Percentiles rank a stretch among this genome's conserved stretches.
phyloP scores from a whole-genome alignment of 768 basidiomycete genomes.

The Candolleomyces aberdarensis region DNA sequence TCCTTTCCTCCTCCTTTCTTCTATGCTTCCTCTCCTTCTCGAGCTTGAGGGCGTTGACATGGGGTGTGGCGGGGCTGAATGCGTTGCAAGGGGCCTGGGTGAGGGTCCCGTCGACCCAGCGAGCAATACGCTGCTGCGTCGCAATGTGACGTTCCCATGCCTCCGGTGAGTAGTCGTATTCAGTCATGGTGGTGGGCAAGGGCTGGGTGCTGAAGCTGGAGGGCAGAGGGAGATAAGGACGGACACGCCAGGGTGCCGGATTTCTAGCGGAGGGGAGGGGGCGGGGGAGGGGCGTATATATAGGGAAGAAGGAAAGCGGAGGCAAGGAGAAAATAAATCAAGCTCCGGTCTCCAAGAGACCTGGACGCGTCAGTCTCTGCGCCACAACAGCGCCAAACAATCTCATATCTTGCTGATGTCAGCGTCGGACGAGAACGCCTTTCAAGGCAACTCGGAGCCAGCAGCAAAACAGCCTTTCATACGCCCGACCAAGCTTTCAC shows the following conservation, averaged over 20 bases:
- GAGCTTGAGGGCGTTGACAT: conserved; percentile 9
- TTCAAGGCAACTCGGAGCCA: too few species aligned
- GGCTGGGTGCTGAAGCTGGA: background rate
- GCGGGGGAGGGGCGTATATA: background rate
- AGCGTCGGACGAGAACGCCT: too few species aligned
- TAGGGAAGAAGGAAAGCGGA: conserved; percentile 1
- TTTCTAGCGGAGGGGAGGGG: background rate
- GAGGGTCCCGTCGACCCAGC: conserved; percentile 12
- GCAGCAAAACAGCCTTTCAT: too few species aligned
- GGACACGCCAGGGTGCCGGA: background rate
- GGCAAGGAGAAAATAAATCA: background rate
- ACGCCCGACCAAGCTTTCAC: too few species aligned
- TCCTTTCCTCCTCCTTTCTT: background rate
- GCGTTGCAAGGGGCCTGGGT: conserved; percentile 8
- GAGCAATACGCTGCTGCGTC: conserved; percentile 13
- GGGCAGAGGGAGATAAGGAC: background rate
- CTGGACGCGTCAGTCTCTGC: too few species aligned
- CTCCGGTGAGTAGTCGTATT: conserved; percentile 15
- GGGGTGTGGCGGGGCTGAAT: conserved; percentile 8
- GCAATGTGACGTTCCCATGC: conserved; percentile 15
- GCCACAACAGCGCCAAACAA: too few species aligned
- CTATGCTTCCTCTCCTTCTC: conserved; percentile 1
- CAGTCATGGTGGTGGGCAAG: conserved; percentile 12
- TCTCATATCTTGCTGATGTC: background rate
- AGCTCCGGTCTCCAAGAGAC: background rate